A percentile compares a stretch with the other conserved stretches of the same genome.
Conservation (phyloP, 2,329 filamentous ascomycete genomes). For the Boeremia exigua region DNA sequence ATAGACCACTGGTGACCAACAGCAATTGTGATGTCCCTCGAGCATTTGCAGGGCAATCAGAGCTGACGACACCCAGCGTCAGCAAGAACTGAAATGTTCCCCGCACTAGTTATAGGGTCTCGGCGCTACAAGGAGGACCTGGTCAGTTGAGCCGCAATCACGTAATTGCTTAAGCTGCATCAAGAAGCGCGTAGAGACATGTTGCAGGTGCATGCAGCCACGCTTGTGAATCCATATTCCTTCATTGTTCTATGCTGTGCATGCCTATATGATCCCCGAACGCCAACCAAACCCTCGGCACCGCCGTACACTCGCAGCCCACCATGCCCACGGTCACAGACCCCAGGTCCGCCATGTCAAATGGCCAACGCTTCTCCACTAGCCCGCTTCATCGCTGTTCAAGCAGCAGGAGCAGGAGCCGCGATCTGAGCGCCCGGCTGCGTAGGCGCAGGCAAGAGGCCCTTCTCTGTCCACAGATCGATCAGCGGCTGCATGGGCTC, state of each 20-base stretch:
- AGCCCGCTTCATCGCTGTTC: background rate
- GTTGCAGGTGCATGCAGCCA: background rate
- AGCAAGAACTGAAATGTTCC: slow-evolving; percentile 1
- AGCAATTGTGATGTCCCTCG: background rate
- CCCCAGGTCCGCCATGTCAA: slow-evolving; percentile 13
- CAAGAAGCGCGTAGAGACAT: background rate
- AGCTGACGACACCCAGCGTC: slow-evolving; percentile 1
- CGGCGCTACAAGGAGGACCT: slow-evolving; percentile 5
- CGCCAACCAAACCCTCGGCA: slow-evolving; percentile 3
- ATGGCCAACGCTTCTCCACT: slow-evolving; percentile 5
- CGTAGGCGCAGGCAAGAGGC: slow-evolving; percentile 70
- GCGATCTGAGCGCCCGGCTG: slow-evolving; percentile 27
- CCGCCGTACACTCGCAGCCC: background rate
- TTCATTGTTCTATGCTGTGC: slow-evolving; percentile 17
- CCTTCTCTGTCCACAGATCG: slow-evolving; percentile 88
- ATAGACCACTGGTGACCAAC: slow-evolving; percentile 12
- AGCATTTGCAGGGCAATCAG: background rate
- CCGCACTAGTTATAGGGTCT: slow-evolving; percentile 10
- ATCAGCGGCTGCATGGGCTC: slow-evolving; percentile 96
- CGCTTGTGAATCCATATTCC: slow-evolving; percentile 8
- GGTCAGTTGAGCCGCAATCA: slow-evolving; percentile 1
- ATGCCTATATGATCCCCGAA: slow-evolving; percentile 9
- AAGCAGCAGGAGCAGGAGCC: slow-evolving; percentile 21
- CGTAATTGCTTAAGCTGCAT: slow-evolving; percentile 1
- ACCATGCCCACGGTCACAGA: slow-evolving; percentile 10